Conservation (phyloP, 179 eudicot genomes). For the Carnegiea gigantea region DNA sequence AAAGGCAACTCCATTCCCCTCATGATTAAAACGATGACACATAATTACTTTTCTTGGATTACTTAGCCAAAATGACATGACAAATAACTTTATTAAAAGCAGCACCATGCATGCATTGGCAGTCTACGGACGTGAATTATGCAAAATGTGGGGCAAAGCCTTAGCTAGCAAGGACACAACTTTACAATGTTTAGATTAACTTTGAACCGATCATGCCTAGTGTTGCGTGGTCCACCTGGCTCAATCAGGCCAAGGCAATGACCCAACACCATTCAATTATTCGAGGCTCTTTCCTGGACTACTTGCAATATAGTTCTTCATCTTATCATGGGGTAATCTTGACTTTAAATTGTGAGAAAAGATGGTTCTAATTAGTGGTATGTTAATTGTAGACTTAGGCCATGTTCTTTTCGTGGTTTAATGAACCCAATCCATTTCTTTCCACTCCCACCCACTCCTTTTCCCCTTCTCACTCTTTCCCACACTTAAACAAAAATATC, state of each 20-base stretch:
- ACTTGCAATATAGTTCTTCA: conserved; percentile 1
- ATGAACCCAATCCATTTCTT: too few relatives aligned
- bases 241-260: neutral
- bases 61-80: neutral
- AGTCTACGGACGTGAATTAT: neutral
- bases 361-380: too few relatives aligned
- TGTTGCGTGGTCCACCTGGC: neutral
- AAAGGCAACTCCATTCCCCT: neutral
- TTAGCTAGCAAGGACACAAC: neutral
- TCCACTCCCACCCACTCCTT: too few relatives aligned
- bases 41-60: neutral
- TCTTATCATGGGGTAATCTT: too few relatives aligned
- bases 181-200: neutral
- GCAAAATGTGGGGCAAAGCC: neutral
- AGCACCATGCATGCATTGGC: neutral
- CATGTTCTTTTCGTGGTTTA: too few relatives aligned
- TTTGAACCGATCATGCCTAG: neutral
- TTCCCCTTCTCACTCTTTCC: too few relatives aligned
- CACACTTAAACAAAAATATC: too few relatives aligned
- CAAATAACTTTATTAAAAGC: neutral
- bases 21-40: neutral
- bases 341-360: too few relatives aligned
- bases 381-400: too few relatives aligned
- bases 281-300: neutral
- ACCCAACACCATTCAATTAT: neutral